A percentile compares a stretch with the other conserved stretches of the same genome.
These are phyloP conservation scores for Umbelopsis sp. DNA, from an alignment of 371 early-diverging fungal genomes.

Conservation along the genomic window DNA sequence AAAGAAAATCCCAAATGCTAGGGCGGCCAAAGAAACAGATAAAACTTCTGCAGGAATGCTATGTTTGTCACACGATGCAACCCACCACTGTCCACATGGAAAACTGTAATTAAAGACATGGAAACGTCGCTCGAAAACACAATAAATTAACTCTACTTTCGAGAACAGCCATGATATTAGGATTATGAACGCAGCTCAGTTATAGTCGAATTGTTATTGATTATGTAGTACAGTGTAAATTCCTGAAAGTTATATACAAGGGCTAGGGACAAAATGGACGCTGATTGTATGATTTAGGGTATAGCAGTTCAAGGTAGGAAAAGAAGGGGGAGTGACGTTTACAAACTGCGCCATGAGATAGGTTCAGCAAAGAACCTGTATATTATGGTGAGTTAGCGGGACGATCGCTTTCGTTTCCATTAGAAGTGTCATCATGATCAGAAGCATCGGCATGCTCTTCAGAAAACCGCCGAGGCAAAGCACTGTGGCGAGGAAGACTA, in stretches of 20 bases:
- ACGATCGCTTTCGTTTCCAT: neutral
- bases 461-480: neutral
- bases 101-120: no score
- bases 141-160: no score
- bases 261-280: constrained; percentile 1
- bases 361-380: no score
- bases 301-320: neutral
- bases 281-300: constrained; percentile 5
- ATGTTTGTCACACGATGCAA: no score
- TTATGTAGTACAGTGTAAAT: constrained; percentile 15
- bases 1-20: no score
- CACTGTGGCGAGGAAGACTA: constrained; percentile 1
- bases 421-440: neutral
- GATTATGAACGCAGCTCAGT: neutral
- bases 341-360: no score
- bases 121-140: no score
- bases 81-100: no score
- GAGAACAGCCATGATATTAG: no score
- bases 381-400: neutral
- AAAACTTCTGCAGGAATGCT: no score
- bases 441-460: neutral
- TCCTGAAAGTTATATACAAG: constrained; percentile 10
- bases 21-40: no score
- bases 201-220: constrained; percentile 3
- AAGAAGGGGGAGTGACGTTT: no score